Evolutionary conservation across 306 rosid genomes (phyloP), one percentile per base, ranked within the genome.

Genomic region (Carpinus fangiana): DNA sequence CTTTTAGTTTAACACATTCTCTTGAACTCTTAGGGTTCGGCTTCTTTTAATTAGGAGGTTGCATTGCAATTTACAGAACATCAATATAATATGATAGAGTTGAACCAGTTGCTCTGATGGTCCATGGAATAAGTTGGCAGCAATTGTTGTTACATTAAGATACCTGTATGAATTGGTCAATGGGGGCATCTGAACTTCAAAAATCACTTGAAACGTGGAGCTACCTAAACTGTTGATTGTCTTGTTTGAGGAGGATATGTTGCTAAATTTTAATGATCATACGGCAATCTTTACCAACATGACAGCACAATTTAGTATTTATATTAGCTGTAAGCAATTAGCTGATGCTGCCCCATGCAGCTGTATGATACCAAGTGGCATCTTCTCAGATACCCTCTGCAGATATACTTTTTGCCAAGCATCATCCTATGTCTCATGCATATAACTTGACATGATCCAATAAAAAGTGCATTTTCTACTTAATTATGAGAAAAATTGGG

Each of bases 171-270:
- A 85, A 80, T 75, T 73, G 70, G 87, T 88, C 90, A 73, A 82
- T 82, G 78, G 81, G 45, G 72, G 76, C 70, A 80, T 85, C 66
- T 86, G 87, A 85, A 80, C 86, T 80, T 82, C 50, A 72, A 73
- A 80, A 76, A 88, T 85, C 87, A 87, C 89, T 80, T 80, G 88
- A 82, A 89, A 90, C 87, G 86, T 79, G 90, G 82, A 75, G 60
- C 65, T 70, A 74, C 76, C 80, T 71, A 82, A 73, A 73, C 75
- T 86, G 83, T 76, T 76, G 72, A 83, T 86, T 88, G 95, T 87
- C 88, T 72, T 85, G 87, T 87, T 88, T 76, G 82, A 73, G 87
- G 88, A 78, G 72, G 91, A 85, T 92, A 83, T 70, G 77, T 65
- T 56, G 81, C 48, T 75, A 46, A 7, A 75, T 66, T 78, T 76